Conservation (phyloP, 441 rosid genomes). For the Pelargonium cotyledonis region DNA sequence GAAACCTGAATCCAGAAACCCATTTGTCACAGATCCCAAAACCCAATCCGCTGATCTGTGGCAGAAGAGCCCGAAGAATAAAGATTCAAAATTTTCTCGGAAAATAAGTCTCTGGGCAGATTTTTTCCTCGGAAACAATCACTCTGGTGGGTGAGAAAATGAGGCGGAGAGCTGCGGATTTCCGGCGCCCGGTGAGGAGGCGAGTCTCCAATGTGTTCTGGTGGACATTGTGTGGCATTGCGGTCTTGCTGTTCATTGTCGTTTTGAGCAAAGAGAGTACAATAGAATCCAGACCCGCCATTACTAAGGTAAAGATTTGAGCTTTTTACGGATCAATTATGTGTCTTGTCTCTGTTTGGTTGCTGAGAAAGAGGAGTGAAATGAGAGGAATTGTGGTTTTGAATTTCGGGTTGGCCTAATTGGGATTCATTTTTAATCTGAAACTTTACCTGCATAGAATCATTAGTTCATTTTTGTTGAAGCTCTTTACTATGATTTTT, state of each 20-base stretch:
- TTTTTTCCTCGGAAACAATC: background rate
- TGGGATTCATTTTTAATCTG: background rate
- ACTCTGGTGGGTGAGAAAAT: conserved; percentile 20
- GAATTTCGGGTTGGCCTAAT: background rate
- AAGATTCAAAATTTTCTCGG: background rate
- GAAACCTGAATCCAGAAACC: background rate
- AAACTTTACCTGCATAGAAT: background rate
- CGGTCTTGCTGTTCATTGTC: conserved; percentile 55
- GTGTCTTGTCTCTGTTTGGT: conserved; percentile 12
- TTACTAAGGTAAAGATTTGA: conserved; percentile 41
- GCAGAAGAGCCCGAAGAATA: background rate
- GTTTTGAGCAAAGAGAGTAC: conserved; percentile 53
- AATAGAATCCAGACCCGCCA: conserved; percentile 54
- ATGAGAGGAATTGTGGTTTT: background rate
- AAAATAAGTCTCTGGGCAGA: background rate
- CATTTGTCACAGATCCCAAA: background rate
- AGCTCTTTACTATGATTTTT: background rate
- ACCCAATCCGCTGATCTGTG: background rate
- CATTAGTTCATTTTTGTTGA: background rate
- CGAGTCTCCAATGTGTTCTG: conserved; percentile 64
- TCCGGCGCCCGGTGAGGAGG: conserved; percentile 65
- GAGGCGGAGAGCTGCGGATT: conserved; percentile 75
- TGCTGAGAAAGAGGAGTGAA: conserved; percentile 1
- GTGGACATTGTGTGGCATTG: conserved; percentile 57
- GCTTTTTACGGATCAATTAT: background rate